phyloP scores from a whole-genome alignment of 1,284 basidiomycete species.

The Papiliotrema terrestris region DNA sequence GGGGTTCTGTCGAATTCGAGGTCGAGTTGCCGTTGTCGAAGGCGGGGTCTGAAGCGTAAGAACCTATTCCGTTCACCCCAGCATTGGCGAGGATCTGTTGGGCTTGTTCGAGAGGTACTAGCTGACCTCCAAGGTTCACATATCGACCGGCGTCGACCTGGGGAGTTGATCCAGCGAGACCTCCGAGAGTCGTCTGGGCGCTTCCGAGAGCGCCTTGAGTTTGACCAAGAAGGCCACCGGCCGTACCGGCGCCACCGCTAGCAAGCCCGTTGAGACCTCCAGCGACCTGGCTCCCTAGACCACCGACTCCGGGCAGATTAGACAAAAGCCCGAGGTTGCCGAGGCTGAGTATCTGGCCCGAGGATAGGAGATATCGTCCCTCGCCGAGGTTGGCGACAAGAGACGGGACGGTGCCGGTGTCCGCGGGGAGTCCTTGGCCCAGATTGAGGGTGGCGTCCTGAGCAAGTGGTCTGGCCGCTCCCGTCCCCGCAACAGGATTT shows the following conservation, averaged over 20 bases:
- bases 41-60: neutral
- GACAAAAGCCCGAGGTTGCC: neutral
- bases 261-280: too few species aligned
- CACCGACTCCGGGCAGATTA: neutral
- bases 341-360: conserved; percentile 1
- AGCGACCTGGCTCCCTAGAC: neutral
- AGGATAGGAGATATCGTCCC: conserved; percentile 4
- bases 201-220: too few species aligned
- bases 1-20: too few species aligned
- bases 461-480: too few species aligned
- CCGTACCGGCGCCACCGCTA: neutral
- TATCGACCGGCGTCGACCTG: neutral
- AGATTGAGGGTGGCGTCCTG: too few species aligned
- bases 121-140: neutral
- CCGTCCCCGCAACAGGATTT: too few species aligned
- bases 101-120: neutral
- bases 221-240: neutral
- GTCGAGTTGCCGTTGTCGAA: neutral
- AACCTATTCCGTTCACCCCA: neutral
- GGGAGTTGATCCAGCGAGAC: neutral
- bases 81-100: neutral
- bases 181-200: too few species aligned
- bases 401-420: neutral
- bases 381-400: conserved; percentile 5
- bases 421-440: too few species aligned